Base-by-base conservation (phyloP, 225 moss, liverwort and hornwort genomes). In the Polytrichum commune region DNA sequence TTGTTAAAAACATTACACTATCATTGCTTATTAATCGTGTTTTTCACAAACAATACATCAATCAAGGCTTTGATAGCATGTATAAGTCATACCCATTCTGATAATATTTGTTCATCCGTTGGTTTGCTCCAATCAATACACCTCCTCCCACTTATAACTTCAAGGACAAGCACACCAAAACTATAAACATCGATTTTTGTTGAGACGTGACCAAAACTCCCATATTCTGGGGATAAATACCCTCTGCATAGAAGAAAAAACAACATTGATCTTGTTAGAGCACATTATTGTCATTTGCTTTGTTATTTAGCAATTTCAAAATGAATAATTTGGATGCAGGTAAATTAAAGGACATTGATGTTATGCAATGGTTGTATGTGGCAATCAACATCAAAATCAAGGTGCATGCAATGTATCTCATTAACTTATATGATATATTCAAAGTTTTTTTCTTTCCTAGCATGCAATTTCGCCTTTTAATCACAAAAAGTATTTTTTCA, bases 121-220 rank as follows among this genome's bases (percentile, higher is more conserved):
- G 22, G 9, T 56, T 29, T 19, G 62, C 27, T 38, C 16, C 8
- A 22, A 30, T 72, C 23, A 24, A 72, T 63, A 26, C 32, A 61
- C 18, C 29, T 60, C 72, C 72, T 62, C 63, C 72, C 72, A 7
- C n/a, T 18, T 38, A 72, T 19, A 38, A 72, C 38, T 26, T 72
- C 72, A 28, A 72, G 60, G 19, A 72, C 20, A 19, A 72, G 33
- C n/a, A 63, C 60, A 10, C 72, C 72, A 63, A 29, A 72, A 35
- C 72, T 72, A 62, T 28, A 72, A 9, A 72, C 63, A 63, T 72
- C 72, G 32, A 72, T n/a, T 62, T 72, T 72, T 22, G 29, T 35
- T 19, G 60, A 29, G 23, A 72, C 19, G 4, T 38, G 60, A 29
- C 62, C 72, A 28, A 13, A 25, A 28, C 23, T 56, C 5, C 10